Evolutionary conservation across 1,284 basidiomycete genomes (phyloP), one percentile per base, ranked within the genome.

Genomic region (Amylostereum chailletii): DNA sequence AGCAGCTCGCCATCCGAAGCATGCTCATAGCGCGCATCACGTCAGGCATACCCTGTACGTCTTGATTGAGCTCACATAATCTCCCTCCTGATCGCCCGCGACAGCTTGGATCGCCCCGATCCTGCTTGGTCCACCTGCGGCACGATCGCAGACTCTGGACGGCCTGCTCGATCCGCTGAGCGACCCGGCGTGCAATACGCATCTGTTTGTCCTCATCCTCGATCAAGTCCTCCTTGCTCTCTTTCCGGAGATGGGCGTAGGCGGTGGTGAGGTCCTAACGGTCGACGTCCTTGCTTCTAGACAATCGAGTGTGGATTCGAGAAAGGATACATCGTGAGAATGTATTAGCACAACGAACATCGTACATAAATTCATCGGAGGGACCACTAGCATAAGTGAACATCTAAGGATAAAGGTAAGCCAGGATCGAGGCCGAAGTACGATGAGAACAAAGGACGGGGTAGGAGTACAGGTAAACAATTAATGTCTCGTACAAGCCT

Each of bases 241-340:
- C 42, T 88, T 86, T 56, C 86, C 87, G 0, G 85, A 87, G 65
- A 65, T 89, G 57, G 69, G 69, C 29, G 58, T 54, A 40, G 53
- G 52, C 1, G 49, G 39, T 29, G 41, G 26, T 37, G 57, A 55
- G 44, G 19, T 19, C 19, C 19, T 19, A 19, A 19, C 19, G 19
- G 19, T 19, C 19, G 19, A 19, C 19, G 19, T 19, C 19, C 19
- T 19, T 19, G 19, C 19, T 19, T 19, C 19, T 19, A 19, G 19
- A 19, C 19, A 19, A 19, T 19, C 19, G 19, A 19, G 19, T 19
- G 19, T 19, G 19, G 19, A 19, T 19, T 19, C 19, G 19, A 19
- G 19, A 19, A 19, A 19, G 19, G 19, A 19, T 19, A 19, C 19
- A 19, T 19, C 19, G 19, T 19, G 19, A 19, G 19, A 19, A 19